phyloP scores from a whole-genome alignment of 345 rosid species.

The Arabis hirsuta region DNA sequence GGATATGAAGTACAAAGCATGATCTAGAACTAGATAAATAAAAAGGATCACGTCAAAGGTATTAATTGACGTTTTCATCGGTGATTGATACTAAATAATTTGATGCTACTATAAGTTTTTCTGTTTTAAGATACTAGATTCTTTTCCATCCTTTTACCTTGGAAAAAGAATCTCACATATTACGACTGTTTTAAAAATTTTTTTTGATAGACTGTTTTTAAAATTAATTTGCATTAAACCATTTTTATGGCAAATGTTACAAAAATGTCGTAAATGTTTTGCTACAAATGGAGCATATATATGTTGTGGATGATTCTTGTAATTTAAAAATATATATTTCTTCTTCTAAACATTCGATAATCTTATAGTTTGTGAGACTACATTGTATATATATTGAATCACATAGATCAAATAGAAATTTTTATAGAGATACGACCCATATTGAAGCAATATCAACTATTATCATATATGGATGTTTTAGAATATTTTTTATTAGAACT shows the following conservation, averaged over 20 bases:
- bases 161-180: too few relatives aligned
- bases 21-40: not conserved
- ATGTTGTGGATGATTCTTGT: too few relatives aligned
- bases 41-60: not conserved
- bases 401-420: not conserved
- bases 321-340: too few relatives aligned
- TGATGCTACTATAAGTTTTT: not conserved
- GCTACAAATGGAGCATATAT: too few relatives aligned
- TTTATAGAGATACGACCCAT: not conserved
- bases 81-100: not conserved
- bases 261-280: too few relatives aligned
- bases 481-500: not conserved
- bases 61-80: not conserved
- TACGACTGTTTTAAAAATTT: too few relatives aligned
- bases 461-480: not conserved
- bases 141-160: not conserved
- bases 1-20: conserved; percentile 17
- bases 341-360: too few relatives aligned
- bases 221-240: too few relatives aligned
- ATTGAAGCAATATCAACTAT: not conserved
- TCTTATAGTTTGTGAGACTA: not conserved
- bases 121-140: conserved; percentile 1
- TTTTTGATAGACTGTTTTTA: too few relatives aligned
- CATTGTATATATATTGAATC: not conserved
- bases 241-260: too few relatives aligned